Evolutionary conservation across 2,329 filamentous ascomycete species (phyloP).

Genomic region (Ustulina deusta): DNA sequence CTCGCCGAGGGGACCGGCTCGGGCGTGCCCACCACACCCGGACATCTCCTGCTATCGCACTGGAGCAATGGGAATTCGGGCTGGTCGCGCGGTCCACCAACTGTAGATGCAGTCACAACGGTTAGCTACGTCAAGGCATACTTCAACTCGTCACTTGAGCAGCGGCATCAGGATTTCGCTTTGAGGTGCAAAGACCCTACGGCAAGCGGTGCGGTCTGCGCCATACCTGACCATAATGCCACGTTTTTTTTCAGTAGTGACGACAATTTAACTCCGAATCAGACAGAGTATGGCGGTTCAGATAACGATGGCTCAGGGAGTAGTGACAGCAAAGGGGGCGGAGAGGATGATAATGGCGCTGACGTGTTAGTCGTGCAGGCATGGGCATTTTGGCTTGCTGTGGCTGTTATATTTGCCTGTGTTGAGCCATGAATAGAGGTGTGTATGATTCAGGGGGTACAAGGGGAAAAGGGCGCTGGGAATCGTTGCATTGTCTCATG

Average conservation of each 20-base stretch:
- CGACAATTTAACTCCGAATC: conserved; percentile 61
- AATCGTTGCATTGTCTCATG: conserved; percentile 17
- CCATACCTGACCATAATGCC: conserved; percentile 61
- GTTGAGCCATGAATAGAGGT: conserved; percentile 8
- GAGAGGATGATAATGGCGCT: conserved; percentile 18
- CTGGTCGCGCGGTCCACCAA: conserved; percentile 80
- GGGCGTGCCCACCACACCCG: conserved; percentile 69
- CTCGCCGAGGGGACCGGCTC: conserved; percentile 68
- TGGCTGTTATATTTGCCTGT: conserved; percentile 24
- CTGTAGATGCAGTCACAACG: conserved; percentile 69
- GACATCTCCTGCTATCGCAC: conserved; percentile 78
- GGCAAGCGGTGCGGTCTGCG: conserved; percentile 58
- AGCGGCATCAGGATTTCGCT: conserved; percentile 55
- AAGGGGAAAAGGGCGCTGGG: conserved; percentile 1
- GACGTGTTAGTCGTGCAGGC: conserved; percentile 17
- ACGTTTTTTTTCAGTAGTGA: conserved; percentile 64
- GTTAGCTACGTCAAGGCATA: conserved; percentile 81
- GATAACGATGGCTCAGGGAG: conserved; percentile 11
- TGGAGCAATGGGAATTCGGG: conserved; percentile 80
- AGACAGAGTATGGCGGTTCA: conserved; percentile 54
- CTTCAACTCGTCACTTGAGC: conserved; percentile 74
- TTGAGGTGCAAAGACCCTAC: conserved; percentile 57
- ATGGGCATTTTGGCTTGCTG: conserved; percentile 32
- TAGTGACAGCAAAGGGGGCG: conserved; percentile 1
- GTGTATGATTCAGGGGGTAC: background rate